Base-by-base conservation (phyloP, 106 monocot species). In the Dioscorea zingiberensis region DNA sequence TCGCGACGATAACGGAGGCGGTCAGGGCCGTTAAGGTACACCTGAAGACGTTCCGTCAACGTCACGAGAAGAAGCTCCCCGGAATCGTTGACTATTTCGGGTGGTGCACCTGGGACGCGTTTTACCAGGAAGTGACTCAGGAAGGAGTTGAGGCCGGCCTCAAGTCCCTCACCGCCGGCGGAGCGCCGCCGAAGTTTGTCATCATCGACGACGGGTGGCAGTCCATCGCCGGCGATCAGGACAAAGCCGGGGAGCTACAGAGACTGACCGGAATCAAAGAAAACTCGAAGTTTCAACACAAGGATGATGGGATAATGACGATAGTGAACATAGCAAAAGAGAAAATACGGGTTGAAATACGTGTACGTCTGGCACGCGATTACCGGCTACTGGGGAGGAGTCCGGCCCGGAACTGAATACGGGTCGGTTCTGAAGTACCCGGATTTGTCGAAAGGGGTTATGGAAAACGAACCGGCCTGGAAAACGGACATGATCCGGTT, bases 191-290 rank as follows among this genome's bases (percentile, higher is more conserved):
- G 1, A 85, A 76, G 51, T 95, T 95, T 57, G 85, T 95, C 72
- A 95, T 95, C 67, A 95, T 95, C 25, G 95, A 95, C 65, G 95
- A 95, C 59, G 95, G 95, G 1, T 95, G 91, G 95, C 95, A 95
- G 16, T 77, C 80, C 15, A 76, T 80, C 27, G 94, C 29, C 13
- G 54, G 64, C 27, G 91, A 91, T 38, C 59, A 70, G 19, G 17
- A 44, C 21, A 47, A 54, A 0, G 64, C 55, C 1, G 62, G 51
- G 7, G 54, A 76, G 21, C 70, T 74, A 14, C 67, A 0, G 29
- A 25, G 97, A 16, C 79, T 98, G 2, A 92, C 86, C 23, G 81
- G 81, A 11, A 89, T 89, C 53, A 89, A 80, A 57, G 92, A 86
- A 69, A 98, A 98, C 66, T 46, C 23, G 65, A 98, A 98, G 54